Conservation (phyloP, 2,329 filamentous ascomycete species). For the Dothideomycetes sp. region DNA sequence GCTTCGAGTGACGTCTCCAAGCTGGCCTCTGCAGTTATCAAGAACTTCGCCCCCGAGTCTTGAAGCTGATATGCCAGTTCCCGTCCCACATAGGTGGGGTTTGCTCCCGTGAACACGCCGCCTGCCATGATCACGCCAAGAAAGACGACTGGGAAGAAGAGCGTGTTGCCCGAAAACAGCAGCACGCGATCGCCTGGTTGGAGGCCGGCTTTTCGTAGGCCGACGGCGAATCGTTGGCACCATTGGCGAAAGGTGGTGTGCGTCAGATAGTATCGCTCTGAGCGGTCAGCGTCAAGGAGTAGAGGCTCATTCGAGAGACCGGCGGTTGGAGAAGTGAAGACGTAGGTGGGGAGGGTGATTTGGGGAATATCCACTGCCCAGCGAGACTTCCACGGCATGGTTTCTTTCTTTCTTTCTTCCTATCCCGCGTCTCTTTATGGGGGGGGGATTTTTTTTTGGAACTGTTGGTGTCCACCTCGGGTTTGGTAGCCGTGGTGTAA, state of each 20-base stretch:
- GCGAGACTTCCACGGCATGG: slow-evolving; percentile 43
- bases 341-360: slow-evolving; percentile 32
- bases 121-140: slow-evolving; percentile 68
- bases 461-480: no score
- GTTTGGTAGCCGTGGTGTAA: no score
- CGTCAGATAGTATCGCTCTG: slow-evolving; percentile 57
- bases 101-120: slow-evolving; percentile 67
- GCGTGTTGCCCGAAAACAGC: slow-evolving; percentile 60
- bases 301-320: slow-evolving; percentile 28
- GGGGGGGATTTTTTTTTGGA: no score
- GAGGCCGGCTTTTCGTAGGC: slow-evolving; percentile 52
- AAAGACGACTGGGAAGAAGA: slow-evolving; percentile 62
- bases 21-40: slow-evolving; percentile 52
- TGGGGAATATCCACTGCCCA: slow-evolving; percentile 37
- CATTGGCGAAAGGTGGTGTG: slow-evolving; percentile 55
- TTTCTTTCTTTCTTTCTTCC: slow-evolving; percentile 1
- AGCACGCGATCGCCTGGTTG: slow-evolving; percentile 59
- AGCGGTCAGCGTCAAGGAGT: slow-evolving; percentile 55
- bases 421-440: no score
- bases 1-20: slow-evolving; percentile 57
- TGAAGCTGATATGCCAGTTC: slow-evolving; percentile 67
- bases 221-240: slow-evolving; percentile 61
- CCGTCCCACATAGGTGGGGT: slow-evolving; percentile 56
- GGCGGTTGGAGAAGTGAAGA: slow-evolving; percentile 40
- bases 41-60: slow-evolving; percentile 56